These are phyloP conservation scores for Phialophora chinensis DNA, from an alignment of 2,329 filamentous ascomycete species.

Conservation along the genomic window DNA sequence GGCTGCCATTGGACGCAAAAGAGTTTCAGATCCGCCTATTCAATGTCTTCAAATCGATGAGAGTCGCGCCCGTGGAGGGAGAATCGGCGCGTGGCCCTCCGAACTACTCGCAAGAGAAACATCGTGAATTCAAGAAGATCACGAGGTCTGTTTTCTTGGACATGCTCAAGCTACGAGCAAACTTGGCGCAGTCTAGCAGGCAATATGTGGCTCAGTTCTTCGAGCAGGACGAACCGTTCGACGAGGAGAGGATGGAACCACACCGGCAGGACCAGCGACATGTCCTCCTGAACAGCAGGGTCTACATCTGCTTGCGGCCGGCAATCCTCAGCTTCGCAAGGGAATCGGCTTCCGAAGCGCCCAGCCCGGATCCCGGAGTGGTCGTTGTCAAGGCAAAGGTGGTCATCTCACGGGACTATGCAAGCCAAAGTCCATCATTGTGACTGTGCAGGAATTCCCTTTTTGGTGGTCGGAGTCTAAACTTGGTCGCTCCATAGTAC, in stretches of 20 bases:
- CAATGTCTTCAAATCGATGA: background rate
- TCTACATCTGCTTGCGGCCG: constrained; percentile 5
- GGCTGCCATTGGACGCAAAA: background rate
- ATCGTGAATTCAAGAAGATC: background rate
- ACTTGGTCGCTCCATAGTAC: background rate
- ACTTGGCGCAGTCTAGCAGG: background rate
- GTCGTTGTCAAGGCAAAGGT: constrained; percentile 1
- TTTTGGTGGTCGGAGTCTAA: background rate
- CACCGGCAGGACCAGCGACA: background rate
- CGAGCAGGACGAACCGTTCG: background rate
- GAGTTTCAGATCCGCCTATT: background rate
- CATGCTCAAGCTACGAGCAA: background rate
- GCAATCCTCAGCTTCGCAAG: constrained; percentile 2
- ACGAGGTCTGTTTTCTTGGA: background rate
- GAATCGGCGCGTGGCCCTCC: background rate
- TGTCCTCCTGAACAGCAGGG: background rate
- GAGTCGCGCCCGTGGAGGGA: background rate
- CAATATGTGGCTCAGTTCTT: background rate
- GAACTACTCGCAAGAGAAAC: background rate
- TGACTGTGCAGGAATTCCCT: background rate
- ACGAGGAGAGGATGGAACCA: constrained; percentile 19
- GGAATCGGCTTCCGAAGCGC: background rate
- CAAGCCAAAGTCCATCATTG: background rate
- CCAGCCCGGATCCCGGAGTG: background rate
- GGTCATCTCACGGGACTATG: background rate